A percentile compares a stretch with the other conserved stretches of the same genome.
Evolutionary conservation across 352 stramenopile genomes (phyloP).

Genomic region (Phytophthora quininea): DNA sequence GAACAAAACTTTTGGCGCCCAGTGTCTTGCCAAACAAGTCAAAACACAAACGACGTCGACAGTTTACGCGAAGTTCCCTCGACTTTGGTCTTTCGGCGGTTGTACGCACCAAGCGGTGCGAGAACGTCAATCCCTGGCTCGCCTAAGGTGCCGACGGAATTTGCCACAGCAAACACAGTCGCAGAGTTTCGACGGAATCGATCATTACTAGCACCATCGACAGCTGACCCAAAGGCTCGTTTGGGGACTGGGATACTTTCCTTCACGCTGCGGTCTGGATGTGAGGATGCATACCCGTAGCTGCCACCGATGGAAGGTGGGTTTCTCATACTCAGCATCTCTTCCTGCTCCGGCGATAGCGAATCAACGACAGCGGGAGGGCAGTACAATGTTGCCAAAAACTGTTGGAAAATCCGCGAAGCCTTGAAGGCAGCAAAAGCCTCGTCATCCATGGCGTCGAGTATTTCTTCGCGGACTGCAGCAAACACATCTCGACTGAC

Average conservation of each 20-base stretch:
- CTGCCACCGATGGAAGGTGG: constrained; percentile 7
- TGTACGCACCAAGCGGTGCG: constrained; percentile 16
- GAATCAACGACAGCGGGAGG: constrained; percentile 46
- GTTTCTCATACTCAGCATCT: constrained; percentile 47
- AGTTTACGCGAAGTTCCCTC: constrained; percentile 30
- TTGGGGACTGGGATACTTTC: constrained; percentile 19
- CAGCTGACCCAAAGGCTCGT: constrained; percentile 21
- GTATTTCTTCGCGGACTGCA: constrained; percentile 46
- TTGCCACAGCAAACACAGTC: constrained; percentile 32
- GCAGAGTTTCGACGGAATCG: constrained; percentile 27
- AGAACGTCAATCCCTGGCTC: constrained; percentile 9
- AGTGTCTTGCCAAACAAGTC: background rate
- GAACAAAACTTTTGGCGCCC: no score
- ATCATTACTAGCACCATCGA: background rate
- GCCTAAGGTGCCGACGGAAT: constrained; percentile 26
- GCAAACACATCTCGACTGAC: constrained; percentile 55
- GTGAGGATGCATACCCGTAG: constrained; percentile 18
- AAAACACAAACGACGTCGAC: constrained; percentile 58
- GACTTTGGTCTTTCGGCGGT: constrained; percentile 30
- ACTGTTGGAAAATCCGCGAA: constrained; percentile 50
- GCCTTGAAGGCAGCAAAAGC: constrained; percentile 52
- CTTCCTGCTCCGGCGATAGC: constrained; percentile 44
- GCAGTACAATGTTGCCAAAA: constrained; percentile 52
- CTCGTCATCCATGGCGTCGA: constrained; percentile 57
- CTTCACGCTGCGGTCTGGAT: constrained; percentile 20